Evolutionary conservation across 129 eudicot genomes (phyloP).

Genomic region (Lonicera japonica): DNA sequence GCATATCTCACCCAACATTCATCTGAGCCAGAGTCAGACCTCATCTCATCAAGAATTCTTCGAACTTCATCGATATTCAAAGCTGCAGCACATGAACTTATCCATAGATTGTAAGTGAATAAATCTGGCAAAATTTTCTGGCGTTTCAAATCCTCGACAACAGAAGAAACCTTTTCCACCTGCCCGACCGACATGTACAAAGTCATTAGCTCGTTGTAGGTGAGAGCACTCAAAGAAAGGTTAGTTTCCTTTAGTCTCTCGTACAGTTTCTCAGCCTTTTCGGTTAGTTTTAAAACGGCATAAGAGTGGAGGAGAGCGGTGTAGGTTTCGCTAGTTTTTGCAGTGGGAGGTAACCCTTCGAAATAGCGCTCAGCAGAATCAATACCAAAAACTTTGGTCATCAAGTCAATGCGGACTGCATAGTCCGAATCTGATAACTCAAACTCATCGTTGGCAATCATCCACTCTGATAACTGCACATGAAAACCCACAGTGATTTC

Average conservation of each 20-base stretch:
- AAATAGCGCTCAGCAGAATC: conserved; percentile 96
- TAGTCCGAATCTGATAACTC: conserved; percentile 72
- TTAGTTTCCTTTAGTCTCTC: conserved; percentile 46
- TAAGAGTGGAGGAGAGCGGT: conserved; percentile 89
- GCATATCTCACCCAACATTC: conserved; percentile 67
- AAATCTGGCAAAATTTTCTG: conserved; percentile 65
- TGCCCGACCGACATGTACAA: conserved; percentile 81
- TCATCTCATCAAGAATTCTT: conserved; percentile 71
- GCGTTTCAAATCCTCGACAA: conserved; percentile 61
- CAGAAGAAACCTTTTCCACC: conserved; percentile 68
- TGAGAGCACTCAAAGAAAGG: conserved; percentile 58
- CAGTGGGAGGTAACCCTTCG: conserved; percentile 54
- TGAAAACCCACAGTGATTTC: neutral
- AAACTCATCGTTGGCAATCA: conserved; percentile 58
- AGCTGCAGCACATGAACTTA: conserved; percentile 84
- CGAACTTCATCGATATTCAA: conserved; percentile 57
- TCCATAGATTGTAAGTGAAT: conserved; percentile 76
- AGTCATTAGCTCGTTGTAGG: conserved; percentile 94
- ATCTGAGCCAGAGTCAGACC: conserved; percentile 27
- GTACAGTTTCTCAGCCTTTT: conserved; percentile 76
- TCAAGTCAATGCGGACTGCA: conserved; percentile 69
- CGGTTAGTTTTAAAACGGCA: conserved; percentile 59
- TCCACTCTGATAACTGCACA: conserved; percentile 95
- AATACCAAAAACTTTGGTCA: conserved; percentile 88
- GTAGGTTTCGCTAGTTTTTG: conserved; percentile 82